Base-by-base conservation (phyloP, 371 early-diverging fungal species). In the Mortierella sp. region DNA sequence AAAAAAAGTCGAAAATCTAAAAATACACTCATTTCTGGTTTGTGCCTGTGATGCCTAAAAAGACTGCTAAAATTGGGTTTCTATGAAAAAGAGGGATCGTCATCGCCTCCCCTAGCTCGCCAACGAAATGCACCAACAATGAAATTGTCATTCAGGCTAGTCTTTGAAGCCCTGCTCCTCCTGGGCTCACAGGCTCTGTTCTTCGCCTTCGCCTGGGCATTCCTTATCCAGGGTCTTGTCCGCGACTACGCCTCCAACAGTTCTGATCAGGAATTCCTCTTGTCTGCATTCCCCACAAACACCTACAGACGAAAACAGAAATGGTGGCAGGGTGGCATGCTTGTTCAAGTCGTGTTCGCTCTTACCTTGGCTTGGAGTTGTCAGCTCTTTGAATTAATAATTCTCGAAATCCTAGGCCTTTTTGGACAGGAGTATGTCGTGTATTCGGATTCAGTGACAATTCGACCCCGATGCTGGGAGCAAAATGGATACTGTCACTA, bases 331-430 rank as follows among this genome's bases (percentile, higher is more conserved):
- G 82, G 83, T 3, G 80, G 82, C n/a, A 79, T 73, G 57, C 71
- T 84, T 38, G 92, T 92, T 5, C 91, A 93, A 57, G 68, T 89
- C 13, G 79, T 93, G n/a, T 97, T 96, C 71, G 89, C 95, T 4
- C 74, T 91, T 19, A 92, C 94, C n/a, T 85, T 96, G 58, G 91
- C 94, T 36, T 87, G 89, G 69, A 90, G 94, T 33, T 92, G 96
- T 75, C 88, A 89, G 36, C 87, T 97, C 61, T 94, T 97, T 74
- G 88, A 96, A 71, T 87, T 96, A 55, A 88, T 97, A 15, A 89
- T 96, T 61, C 89, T 95, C 69, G 97, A 96, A 69, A 95, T 97
- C 64, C 85, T 87, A 33, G 90, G 91, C 3, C 65, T 94, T 5
- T 86, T 94, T 65, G 88, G 89, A 67, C 89, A 88, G 74, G 87